These are phyloP conservation scores for Chytridiales sp. DNA, from an alignment of 371 early-diverging fungal species.

Conservation along the genomic window DNA sequence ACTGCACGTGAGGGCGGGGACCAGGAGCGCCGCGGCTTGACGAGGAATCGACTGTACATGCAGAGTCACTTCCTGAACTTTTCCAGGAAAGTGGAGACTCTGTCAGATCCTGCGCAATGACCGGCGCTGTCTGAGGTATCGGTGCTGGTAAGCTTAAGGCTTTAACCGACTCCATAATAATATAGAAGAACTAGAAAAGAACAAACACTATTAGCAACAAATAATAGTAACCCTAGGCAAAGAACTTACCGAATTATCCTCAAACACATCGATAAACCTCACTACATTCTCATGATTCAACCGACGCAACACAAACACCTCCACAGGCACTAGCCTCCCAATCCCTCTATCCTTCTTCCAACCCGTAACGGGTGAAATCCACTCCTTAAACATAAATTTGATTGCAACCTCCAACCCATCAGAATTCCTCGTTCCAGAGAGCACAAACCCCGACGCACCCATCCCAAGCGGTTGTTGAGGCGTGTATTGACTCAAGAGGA, in stretches of 20 bases:
- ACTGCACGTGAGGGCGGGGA: too few species aligned
- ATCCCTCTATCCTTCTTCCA: conserved; percentile 33
- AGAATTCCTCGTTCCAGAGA: conserved; percentile 34
- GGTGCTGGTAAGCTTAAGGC: too few species aligned
- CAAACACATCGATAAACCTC: conserved; percentile 78
- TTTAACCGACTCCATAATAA: conserved; percentile 42
- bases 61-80: too few species aligned
- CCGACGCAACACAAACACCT: conserved; percentile 33
- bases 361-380: conserved; percentile 29
- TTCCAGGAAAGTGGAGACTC: too few species aligned
- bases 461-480: too few species aligned
- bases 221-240: neutral
- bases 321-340: conserved; percentile 32
- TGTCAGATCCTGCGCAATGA: too few species aligned
- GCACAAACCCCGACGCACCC: conserved; percentile 55
- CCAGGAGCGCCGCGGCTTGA: too few species aligned
- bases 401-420: conserved; percentile 40
- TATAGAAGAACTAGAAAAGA: conserved; percentile 32
- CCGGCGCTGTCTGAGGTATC: too few species aligned
- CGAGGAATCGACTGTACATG: too few species aligned
- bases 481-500: too few species aligned
- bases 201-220: neutral
- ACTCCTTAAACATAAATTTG: conserved; percentile 48
- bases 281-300: conserved; percentile 81
- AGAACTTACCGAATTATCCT: conserved; percentile 37